Evolutionary conservation across 306 rosid genomes (phyloP).

Genomic region (Coriaria nepalensis): DNA sequence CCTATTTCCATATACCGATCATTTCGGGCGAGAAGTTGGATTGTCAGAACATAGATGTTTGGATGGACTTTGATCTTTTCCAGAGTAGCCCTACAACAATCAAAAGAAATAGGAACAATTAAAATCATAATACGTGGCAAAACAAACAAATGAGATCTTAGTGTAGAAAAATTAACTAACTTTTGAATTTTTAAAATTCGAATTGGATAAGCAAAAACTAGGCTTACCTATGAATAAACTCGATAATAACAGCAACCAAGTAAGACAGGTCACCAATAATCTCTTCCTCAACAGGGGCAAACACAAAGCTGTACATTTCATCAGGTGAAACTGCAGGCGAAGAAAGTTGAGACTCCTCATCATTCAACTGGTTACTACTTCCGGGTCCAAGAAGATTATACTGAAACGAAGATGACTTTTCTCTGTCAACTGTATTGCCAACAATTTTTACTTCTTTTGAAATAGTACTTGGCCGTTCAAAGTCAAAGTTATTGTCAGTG

Average conservation of each 20-base stretch:
- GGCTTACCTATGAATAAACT: conserved; percentile 74
- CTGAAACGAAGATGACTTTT: conserved; percentile 38
- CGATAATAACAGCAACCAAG: conserved; percentile 68
- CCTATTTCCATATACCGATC: conserved; percentile 83
- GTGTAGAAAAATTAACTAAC: too few species aligned
- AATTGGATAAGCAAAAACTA: background rate
- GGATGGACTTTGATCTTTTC: conserved; percentile 69
- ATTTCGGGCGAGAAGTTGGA: conserved; percentile 63
- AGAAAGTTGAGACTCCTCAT: conserved; percentile 61
- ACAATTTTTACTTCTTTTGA: conserved; percentile 21
- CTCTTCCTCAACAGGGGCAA: conserved; percentile 81
- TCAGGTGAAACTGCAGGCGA: conserved; percentile 91
- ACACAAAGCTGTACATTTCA: conserved; percentile 77
- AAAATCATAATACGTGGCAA: too few species aligned
- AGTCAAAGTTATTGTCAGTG: conserved; percentile 40
- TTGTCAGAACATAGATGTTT: conserved; percentile 51
- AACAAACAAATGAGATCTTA: background rate
- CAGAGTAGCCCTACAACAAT: conserved; percentile 48
- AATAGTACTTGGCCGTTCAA: conserved; percentile 24
- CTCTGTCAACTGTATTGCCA: conserved; percentile 27
- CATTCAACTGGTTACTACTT: conserved; percentile 17
- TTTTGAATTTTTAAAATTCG: too few species aligned
- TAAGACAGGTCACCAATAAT: conserved; percentile 84
- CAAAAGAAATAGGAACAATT: conserved; percentile 3
- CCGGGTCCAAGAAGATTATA: conserved; percentile 17